Base-by-base conservation (phyloP, 441 rosid species). In the Erodium trifolium region DNA sequence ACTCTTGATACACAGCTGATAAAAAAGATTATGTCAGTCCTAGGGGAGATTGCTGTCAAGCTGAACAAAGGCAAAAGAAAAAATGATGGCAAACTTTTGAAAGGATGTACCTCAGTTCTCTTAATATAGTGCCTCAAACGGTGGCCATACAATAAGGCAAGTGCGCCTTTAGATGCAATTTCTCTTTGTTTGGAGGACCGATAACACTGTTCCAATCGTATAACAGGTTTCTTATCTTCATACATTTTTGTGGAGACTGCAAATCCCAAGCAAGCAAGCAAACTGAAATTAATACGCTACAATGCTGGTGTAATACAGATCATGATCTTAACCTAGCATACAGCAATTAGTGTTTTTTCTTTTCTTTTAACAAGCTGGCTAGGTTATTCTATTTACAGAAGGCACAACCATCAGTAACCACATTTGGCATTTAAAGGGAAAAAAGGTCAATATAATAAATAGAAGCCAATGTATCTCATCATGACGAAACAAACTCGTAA, bases 161-260 rank as follows among this genome's bases (percentile, higher is more conserved):
- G 73, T 23, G 70, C 73, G 16, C 77, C 73, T 66, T 65, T 70
- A 53, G 73, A 66, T 39, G 73, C 67, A 35, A 74, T 70, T 67
- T 73, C 68, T 70, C 77, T 74, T 67, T 64, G 63, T 45, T 70
- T 74, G 60, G 67, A 70, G 47, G 73, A 70, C 16, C 63, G 63
- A 17, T 66, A 73, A 34, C 73, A 65, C 53, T 70, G 77, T 63
- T 74, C 77, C 73, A 74, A 45, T 63, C 77, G 70, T 39, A 74
- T 71, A 45, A 74, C 62, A 1, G 77, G 60, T 73, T 65, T 74
- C 77, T 67, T 70, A 9, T 74, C 71, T 49, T 70, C 73, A 45
- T 66, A 51, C n/a, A 6, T 65, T 67, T 74, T 70, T 16, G 43
- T 39, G 18, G 64, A 74, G 31, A 70, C 77, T 74, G 53, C 27